A percentile compares a stretch with the other conserved stretches of the same genome.
Conservation (phyloP, 306 rosid species). For the Sechiopsis laciniata region DNA sequence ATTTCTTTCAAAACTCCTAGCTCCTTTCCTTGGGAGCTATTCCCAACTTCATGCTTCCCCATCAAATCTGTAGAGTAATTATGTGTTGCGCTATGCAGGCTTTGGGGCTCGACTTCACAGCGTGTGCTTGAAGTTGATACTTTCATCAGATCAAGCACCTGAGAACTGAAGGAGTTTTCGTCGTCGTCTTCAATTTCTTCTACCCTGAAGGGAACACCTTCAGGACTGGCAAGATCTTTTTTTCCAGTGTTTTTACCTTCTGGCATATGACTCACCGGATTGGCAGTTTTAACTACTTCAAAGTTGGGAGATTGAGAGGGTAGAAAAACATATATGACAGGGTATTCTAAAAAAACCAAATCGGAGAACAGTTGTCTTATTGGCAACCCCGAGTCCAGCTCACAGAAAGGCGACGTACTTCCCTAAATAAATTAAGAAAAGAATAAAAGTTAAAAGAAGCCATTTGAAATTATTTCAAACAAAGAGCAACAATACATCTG, state of each 20-base stretch:
- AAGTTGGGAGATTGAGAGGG: slow-evolving; percentile 57
- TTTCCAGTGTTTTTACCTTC: slow-evolving; percentile 29
- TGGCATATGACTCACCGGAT: slow-evolving; percentile 30
- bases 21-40: slow-evolving; percentile 27
- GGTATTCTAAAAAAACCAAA: slow-evolving; percentile 67
- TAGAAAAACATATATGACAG: slow-evolving; percentile 60
- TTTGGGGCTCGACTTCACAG: slow-evolving; percentile 22
- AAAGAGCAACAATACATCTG: neutral
- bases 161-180: slow-evolving; percentile 29
- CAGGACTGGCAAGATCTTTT: slow-evolving; percentile 28
- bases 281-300: slow-evolving; percentile 46
- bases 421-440: slow-evolving; percentile 40
- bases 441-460: neutral
- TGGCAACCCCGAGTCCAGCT: slow-evolving; percentile 58
- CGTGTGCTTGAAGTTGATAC: slow-evolving; percentile 35
- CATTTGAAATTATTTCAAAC: neutral
- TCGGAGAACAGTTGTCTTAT: slow-evolving; percentile 62
- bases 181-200: slow-evolving; percentile 65
- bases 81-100: slow-evolving; percentile 27
- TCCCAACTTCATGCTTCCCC: slow-evolving; percentile 31
- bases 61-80: slow-evolving; percentile 31
- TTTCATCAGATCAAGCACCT: slow-evolving; percentile 52
- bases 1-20: slow-evolving; percentile 30
- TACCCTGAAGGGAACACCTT: slow-evolving; percentile 58
- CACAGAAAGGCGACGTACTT: slow-evolving; percentile 52